A percentile compares a stretch with the other conserved stretches of the same genome.
Evolutionary conservation across 768 basidiomycete genomes (phyloP).

Genomic region (Trametes punicea): DNA sequence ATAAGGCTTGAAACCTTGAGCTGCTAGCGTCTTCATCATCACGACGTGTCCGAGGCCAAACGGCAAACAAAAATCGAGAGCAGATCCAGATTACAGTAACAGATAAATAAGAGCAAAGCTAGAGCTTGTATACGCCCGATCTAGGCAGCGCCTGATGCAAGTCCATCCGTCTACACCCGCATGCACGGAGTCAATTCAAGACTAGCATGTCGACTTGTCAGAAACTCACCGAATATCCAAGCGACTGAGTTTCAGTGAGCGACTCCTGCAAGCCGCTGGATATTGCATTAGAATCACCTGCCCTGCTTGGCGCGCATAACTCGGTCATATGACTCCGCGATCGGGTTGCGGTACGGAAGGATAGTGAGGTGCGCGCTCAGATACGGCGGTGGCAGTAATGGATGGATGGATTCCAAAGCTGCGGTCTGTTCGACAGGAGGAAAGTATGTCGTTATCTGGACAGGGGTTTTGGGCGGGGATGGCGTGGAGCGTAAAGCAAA

Average conservation of each 20-base stretch:
- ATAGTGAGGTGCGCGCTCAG: slow-evolving; percentile 68
- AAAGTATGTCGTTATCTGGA: slow-evolving; percentile 56
- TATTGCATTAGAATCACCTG: slow-evolving; percentile 15
- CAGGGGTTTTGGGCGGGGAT: slow-evolving; percentile 30
- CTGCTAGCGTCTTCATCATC: neutral
- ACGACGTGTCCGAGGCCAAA: neutral
- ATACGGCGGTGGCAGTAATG: slow-evolving; percentile 70
- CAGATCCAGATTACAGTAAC: slow-evolving; percentile 15
- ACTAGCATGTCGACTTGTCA: neutral
- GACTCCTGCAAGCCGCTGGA: neutral
- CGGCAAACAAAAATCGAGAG: slow-evolving; percentile 1
- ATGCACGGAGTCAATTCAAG: neutral
- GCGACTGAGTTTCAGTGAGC: neutral
- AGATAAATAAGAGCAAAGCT: slow-evolving; percentile 16
- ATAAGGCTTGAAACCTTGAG: slow-evolving; percentile 1
- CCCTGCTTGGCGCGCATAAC: slow-evolving; percentile 53
- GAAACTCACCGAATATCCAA: slow-evolving; percentile 1
- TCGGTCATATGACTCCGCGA: slow-evolving; percentile 69
- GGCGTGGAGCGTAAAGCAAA: slow-evolving; percentile 25
- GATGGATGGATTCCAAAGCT: slow-evolving; percentile 60
- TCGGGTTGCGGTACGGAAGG: slow-evolving; percentile 58
- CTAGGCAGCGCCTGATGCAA: neutral
- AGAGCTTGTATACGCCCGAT: neutral
- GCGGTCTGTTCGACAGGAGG: slow-evolving; percentile 55
- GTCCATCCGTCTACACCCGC: neutral